Conservation (phyloP, 257 asterid genomes). For the Solanum phureja region DNA sequence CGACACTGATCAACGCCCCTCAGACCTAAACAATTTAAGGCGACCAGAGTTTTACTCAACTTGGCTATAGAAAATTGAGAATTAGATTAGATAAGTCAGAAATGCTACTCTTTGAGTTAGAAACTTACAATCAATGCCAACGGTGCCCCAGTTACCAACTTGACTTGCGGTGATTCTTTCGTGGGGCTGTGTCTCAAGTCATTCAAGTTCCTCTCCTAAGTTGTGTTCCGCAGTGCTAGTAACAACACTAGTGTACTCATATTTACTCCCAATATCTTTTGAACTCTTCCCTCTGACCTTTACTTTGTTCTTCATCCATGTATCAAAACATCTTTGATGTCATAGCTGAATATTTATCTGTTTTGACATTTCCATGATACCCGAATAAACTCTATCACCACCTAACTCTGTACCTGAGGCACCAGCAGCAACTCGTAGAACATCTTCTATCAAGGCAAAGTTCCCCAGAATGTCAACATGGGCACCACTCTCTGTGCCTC, state of each 20-base stretch:
- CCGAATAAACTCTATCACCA: slow-evolving; percentile 54
- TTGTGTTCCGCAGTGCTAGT: neutral
- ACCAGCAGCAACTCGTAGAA: slow-evolving; percentile 64
- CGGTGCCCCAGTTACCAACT: neutral
- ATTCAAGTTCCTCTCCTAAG: neutral
- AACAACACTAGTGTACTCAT: neutral
- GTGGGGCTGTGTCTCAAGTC: neutral
- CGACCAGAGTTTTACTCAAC: neutral
- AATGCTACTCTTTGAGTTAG: neutral
- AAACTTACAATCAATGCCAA: neutral
- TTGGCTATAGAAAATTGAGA: neutral
- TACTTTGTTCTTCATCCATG: neutral
- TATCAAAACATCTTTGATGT: neutral
- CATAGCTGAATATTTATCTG: slow-evolving; percentile 39
- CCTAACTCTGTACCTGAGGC: slow-evolving; percentile 53
- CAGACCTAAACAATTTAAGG: neutral
- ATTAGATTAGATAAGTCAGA: neutral
- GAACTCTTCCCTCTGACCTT: neutral
- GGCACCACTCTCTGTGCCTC: slow-evolving; percentile 71
- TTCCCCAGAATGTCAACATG: slow-evolving; percentile 94
- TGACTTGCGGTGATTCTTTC: neutral
- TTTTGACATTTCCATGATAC: slow-evolving; percentile 56
- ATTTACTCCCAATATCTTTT: neutral
- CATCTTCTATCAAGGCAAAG: slow-evolving; percentile 69
- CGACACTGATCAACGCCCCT: neutral